Base-by-base conservation (phyloP, 2,329 filamentous ascomycete genomes). In the Metarhizium album region DNA sequence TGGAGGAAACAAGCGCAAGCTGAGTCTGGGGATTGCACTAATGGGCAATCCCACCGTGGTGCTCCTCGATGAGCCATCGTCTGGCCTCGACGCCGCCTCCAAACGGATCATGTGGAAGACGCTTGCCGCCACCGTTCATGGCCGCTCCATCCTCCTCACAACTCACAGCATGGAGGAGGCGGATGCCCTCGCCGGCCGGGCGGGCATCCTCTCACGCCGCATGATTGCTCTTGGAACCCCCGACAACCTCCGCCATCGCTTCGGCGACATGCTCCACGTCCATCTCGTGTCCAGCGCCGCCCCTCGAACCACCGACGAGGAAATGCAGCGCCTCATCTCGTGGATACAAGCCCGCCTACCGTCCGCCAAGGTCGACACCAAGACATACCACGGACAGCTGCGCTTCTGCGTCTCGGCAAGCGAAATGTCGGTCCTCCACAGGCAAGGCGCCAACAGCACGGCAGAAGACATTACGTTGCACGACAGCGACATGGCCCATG, bases 131-230 rank as follows among this genome's bases (percentile, higher is more conserved):
- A 83, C 90, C 3, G 83, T 85, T 0, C 78, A 82, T 0, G 89
- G 89, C 0, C 79, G 90, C n/a, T 87, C 84, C 0, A 80, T 96
- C 16, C 74, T 97, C 2, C 76, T 97, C 18, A 96, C 91, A 0
- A 96, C 91, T 0, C 91, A 97, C 66, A 87, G 82, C 46, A 95
- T 96, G 90, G 90, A 96, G 65, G 91, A 96, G 68, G 91, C 90
- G 0, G 89, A 95, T 61, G 90, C 90, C 1, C 74, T 97, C 2
- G 90, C 90, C 0, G 82, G 82, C 29, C 78, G 89, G 1, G 89
- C 86, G 0, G 91, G 89, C 13, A 95, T 97, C 57, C 82, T 97
- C 69, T 87, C 90, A 8, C 79, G 80, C 58, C 78, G 83, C 31
- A 94, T 96, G 89, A 74, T 96, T 22, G 90, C 90, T 0, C 74